A percentile compares a stretch with the other conserved stretches of the same genome.
Conservation (phyloP, 1,139 yeast genomes). For the Debaryomycetaceae sp. region DNA sequence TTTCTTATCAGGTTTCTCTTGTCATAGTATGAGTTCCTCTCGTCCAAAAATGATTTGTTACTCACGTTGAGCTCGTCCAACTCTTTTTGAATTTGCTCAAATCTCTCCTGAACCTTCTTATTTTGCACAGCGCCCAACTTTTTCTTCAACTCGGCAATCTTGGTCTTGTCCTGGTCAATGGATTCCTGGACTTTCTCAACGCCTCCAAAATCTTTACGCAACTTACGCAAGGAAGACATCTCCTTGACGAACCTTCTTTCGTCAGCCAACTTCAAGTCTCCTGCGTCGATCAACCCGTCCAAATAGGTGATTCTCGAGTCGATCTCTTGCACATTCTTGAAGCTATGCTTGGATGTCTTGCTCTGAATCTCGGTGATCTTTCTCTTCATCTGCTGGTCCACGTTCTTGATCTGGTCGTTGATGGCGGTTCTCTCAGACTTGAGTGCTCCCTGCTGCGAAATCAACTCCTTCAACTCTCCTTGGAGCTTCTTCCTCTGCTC, state of each 20-base stretch:
- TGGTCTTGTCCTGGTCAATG: slow-evolving; percentile 76
- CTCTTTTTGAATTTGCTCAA: slow-evolving; percentile 60
- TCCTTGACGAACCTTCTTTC: slow-evolving; percentile 87
- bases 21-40: slow-evolving; percentile 60
- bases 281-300: slow-evolving; percentile 75
- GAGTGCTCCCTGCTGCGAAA: slow-evolving; percentile 64
- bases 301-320: slow-evolving; percentile 67
- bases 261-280: slow-evolving; percentile 82
- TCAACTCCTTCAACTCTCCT: slow-evolving; percentile 58
- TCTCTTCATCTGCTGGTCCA: slow-evolving; percentile 73
- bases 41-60: slow-evolving; percentile 63
- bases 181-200: slow-evolving; percentile 74
- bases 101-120: slow-evolving; percentile 57
- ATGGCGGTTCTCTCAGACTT: slow-evolving; percentile 67
- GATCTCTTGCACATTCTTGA: slow-evolving; percentile 74
- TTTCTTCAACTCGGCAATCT: slow-evolving; percentile 73
- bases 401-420: slow-evolving; percentile 67
- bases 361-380: slow-evolving; percentile 73
- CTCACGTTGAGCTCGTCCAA: slow-evolving; percentile 57
- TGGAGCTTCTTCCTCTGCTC: slow-evolving; percentile 66
- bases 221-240: slow-evolving; percentile 77
- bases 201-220: slow-evolving; percentile 73
- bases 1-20: slow-evolving; percentile 68
- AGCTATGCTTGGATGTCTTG: slow-evolving; percentile 65
- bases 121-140: slow-evolving; percentile 61